Conservation (phyloP, 805 yeast genomes). For the Suhomyces xylopsoci region DNA sequence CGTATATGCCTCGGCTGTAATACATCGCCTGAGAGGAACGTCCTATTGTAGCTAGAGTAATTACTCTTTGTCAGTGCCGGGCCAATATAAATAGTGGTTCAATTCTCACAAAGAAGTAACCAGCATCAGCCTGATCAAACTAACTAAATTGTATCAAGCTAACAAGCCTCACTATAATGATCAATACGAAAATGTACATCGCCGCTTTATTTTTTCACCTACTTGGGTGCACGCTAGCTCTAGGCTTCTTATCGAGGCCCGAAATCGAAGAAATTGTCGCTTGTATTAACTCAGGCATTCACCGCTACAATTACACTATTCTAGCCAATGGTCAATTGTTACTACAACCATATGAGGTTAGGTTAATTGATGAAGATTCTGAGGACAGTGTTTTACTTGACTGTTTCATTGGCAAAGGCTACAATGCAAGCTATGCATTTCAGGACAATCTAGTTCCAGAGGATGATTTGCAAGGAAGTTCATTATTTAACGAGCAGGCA, state of each 20-base stretch:
- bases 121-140: too few species aligned
- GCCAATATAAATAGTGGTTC: too few species aligned
- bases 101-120: too few species aligned
- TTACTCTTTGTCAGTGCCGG: too few species aligned
- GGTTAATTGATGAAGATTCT: not conserved
- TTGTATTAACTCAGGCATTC: not conserved
- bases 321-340: not conserved
- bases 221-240: not conserved
- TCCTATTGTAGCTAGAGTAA: too few species aligned
- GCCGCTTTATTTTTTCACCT: not conserved
- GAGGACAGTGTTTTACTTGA: not conserved
- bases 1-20: too few species aligned
- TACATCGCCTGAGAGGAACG: too few species aligned
- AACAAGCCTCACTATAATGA: too few species aligned
- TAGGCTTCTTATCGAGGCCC: not conserved
- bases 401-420: not conserved
- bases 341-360: not conserved
- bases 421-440: not conserved
- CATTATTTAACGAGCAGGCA: not conserved
- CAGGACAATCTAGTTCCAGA: not conserved
- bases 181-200: too few species aligned
- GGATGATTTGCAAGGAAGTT: not conserved
- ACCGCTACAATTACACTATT: not conserved
- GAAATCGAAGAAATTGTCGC: not conserved
- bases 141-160: too few species aligned